Evolutionary conservation across 345 rosid genomes (phyloP), one percentile per base, ranked within the genome.

Genomic region (Acer yangbiense): DNA sequence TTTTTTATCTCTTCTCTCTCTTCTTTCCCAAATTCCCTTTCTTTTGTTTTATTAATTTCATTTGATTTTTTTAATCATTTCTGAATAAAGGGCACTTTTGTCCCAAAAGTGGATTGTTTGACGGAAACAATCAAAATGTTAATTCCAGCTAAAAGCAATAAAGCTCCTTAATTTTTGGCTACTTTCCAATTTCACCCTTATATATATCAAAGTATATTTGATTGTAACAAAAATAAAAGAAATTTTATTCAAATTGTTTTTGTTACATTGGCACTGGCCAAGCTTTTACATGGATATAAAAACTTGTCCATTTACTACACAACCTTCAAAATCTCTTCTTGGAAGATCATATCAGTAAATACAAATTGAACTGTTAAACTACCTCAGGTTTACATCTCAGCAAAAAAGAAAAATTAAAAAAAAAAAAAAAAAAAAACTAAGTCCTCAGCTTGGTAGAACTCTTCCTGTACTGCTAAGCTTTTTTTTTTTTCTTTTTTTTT

Each of bases 291-390:
- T 57, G n/a, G 21, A 5, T 5, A 18, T 12, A 14, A 11, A 14
- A 57, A 6, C 23, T 8, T 17, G 64, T 13, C 27, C 64, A 60
- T 16, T n/a, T 20, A n/a, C 12, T 18, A 3, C 9, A 18, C 3
- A 35, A 32, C 21, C 41, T 69, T 61, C 77, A 52, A 78, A 70
- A 82, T 66, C 70, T 75, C 71, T 54, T 71, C 76, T 29, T 23
- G 6, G 10, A 72, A 71, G 60, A 68, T 12, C 32, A 16, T 44
- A 2, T 23, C 16, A 14, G 18, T 35, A 62, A 20, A 21, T 76
- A 63, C 23, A 54, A 11, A 68, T 29, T 44, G 48, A 39, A 73
- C 27, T 54, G 68, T 39, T 64, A 46, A 9, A 23, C 60, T 67
- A 20, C 79, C 72, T 55, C 39, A 32, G 39, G 6, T 16, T 43